A percentile compares a stretch with the other conserved stretches of the same genome.
phyloP scores from a whole-genome alignment of 139 green algal species.

The Tetratostichococcus sp. region DNA sequence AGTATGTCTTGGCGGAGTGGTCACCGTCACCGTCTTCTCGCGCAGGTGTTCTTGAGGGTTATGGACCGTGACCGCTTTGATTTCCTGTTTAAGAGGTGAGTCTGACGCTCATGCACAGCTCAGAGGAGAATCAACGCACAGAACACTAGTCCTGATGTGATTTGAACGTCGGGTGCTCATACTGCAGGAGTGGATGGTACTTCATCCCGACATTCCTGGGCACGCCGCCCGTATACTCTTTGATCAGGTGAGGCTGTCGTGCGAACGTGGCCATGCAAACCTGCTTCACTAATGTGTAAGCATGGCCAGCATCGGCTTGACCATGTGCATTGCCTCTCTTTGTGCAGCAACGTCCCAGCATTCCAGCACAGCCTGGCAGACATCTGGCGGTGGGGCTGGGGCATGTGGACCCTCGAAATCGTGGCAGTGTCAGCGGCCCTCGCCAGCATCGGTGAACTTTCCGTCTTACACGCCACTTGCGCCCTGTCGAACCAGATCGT shows the following conservation, averaged over 20 bases:
- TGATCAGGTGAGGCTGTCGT: background rate
- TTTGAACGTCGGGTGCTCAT: no score
- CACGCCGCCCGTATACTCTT: background rate
- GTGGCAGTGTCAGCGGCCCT: background rate
- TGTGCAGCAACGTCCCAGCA: background rate
- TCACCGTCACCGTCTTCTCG: no score
- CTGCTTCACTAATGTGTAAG: background rate
- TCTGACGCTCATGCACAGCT: no score
- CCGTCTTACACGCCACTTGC: no score
- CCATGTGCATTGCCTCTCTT: no score
- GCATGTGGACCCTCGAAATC: background rate
- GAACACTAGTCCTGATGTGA: no score
- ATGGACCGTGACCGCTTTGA: background rate
- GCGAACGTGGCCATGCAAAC: no score
- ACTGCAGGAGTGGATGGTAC: background rate
- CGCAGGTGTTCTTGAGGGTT: background rate
- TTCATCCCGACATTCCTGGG: background rate
- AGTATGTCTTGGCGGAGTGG: no score
- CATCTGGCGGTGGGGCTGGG: background rate
- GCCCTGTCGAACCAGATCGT: no score
- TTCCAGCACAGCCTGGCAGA: background rate
- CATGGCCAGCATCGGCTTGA: background rate
- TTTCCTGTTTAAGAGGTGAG: background rate
- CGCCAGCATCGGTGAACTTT: background rate
- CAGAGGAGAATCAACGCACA: no score